Evolutionary conservation across 345 rosid species (phyloP).

Genomic region (Arabidopsis thaliana): TAIR10.1 NC_003071.7:5690501-5691000

Average conservation of each 20-base stretch:
- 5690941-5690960: no score
- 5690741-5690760: constrained; percentile 8
- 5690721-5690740: constrained; percentile 8
- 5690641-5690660: not conserved
- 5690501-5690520: no score
- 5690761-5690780: not conserved
- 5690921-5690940: no score
- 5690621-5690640: not conserved
- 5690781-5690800: not conserved
- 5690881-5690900: no score
- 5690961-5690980: no score
- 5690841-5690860: no score
- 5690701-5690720: not conserved
- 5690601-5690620: not conserved
- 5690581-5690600: not conserved
- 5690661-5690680: not conserved
- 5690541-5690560: not conserved
- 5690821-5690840: no score
- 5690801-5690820: not conserved
- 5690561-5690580: constrained; percentile 10
- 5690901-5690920: no score
- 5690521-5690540: not conserved
- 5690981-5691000: no score
- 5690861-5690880: no score
- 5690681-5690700: not conserved